These are phyloP conservation scores for Saccharomyces jurei DNA, from an alignment of 805 yeast species.

Conservation along the genomic window DNA sequence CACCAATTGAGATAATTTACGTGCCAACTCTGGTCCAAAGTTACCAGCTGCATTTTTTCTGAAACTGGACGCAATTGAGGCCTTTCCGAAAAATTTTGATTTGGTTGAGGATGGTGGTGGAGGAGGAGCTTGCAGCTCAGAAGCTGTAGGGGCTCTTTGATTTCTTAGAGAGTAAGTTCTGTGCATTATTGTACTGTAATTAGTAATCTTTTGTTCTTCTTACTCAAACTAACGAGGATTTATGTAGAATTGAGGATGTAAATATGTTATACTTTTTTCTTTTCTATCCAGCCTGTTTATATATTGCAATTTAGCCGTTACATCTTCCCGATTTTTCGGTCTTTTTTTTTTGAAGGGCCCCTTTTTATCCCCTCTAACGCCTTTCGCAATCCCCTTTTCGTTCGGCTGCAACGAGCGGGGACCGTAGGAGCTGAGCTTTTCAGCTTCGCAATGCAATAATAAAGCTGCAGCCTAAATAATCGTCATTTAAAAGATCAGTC, in stretches of 20 bases:
- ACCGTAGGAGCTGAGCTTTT: not conserved
- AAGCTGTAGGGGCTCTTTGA: slow-evolving; percentile 73
- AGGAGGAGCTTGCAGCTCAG: slow-evolving; percentile 72
- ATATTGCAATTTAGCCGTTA: not conserved
- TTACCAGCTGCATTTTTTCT: slow-evolving; percentile 85
- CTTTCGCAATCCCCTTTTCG: not conserved
- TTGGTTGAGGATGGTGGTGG: slow-evolving; percentile 72
- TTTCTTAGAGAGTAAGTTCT: slow-evolving; percentile 79
- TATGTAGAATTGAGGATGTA: not conserved
- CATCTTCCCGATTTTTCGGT: not conserved
- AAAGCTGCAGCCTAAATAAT: not conserved
- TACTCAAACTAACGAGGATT: not conserved
- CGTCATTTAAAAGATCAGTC: not conserved
- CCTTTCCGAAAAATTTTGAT: slow-evolving; percentile 68
- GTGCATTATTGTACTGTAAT: slow-evolving; percentile 42
- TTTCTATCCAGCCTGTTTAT: not conserved
- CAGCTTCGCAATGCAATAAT: not conserved
- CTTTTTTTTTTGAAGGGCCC: not conserved
- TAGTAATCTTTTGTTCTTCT: not conserved
- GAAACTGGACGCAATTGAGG: slow-evolving; percentile 58
- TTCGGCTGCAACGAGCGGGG: not conserved
- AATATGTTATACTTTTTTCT: not conserved
- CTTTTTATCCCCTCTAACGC: not conserved
- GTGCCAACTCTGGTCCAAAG: slow-evolving; percentile 89
- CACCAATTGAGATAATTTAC: slow-evolving; percentile 83